These are phyloP conservation scores for Verruconis gallopava DNA, from an alignment of 2,329 filamentous ascomycete species.

Conservation along the genomic window DNA sequence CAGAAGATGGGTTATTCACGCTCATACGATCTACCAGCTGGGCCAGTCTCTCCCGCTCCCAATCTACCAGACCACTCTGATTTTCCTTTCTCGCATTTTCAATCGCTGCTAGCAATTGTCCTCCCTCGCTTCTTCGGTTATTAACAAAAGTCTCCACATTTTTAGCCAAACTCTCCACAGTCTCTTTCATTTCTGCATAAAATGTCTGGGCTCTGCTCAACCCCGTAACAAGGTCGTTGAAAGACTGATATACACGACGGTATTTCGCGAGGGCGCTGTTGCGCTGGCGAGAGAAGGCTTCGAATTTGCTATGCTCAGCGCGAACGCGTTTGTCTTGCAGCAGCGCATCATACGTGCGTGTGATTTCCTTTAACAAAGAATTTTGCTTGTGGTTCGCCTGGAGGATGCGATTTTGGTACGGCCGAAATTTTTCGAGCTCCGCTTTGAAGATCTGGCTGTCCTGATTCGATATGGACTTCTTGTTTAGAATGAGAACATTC, in stretches of 20 bases:
- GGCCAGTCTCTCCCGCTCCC: slow-evolving; percentile 73
- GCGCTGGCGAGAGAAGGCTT: slow-evolving; percentile 71
- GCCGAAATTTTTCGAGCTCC: slow-evolving; percentile 93
- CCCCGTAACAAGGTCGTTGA: slow-evolving; percentile 77
- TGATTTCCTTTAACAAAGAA: slow-evolving; percentile 88
- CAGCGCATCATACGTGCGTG: slow-evolving; percentile 70
- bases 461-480: slow-evolving; percentile 86
- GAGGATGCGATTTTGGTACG: slow-evolving; percentile 79
- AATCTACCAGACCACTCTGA: slow-evolving; percentile 53
- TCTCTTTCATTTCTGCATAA: slow-evolving; percentile 93
- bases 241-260: slow-evolving; percentile 83
- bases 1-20: slow-evolving; percentile 43
- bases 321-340: slow-evolving; percentile 89
- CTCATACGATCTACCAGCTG: slow-evolving; percentile 94
- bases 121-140: slow-evolving; percentile 82
- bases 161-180: slow-evolving; percentile 79
- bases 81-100: slow-evolving; percentile 59
- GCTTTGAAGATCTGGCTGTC: slow-evolving; percentile 87
- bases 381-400: slow-evolving; percentile 95
- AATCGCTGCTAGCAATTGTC: slow-evolving; percentile 77
- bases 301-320: slow-evolving; percentile 90
- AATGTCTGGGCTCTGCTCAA: slow-evolving; percentile 80
- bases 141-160: slow-evolving; percentile 97
- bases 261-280: slow-evolving; percentile 74
- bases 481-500: slow-evolving; percentile 92